These are phyloP conservation scores for Penicillium sp. DNA, from an alignment of 2,329 filamentous ascomycete genomes.

Conservation along the genomic window DNA sequence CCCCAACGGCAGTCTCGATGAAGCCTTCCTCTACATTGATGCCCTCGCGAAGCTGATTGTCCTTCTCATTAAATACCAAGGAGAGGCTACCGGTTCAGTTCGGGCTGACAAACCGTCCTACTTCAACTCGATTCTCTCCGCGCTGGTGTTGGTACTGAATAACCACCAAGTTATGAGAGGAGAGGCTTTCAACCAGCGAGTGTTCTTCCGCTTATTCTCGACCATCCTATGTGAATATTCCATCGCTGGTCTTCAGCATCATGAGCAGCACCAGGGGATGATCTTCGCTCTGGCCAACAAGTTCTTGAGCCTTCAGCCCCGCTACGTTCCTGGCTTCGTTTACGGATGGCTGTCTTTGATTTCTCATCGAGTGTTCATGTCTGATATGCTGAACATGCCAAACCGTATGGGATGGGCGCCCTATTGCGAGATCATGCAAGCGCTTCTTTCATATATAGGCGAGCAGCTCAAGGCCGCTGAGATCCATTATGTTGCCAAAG, in stretches of 20 bases:
- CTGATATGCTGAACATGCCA: slow-evolving; percentile 63
- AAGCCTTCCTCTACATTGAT: slow-evolving; percentile 63
- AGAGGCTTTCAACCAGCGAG: slow-evolving; percentile 76
- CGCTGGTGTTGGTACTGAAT: slow-evolving; percentile 76
- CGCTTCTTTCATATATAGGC: slow-evolving; percentile 66
- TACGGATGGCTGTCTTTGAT: slow-evolving; percentile 81
- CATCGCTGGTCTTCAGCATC: slow-evolving; percentile 51
- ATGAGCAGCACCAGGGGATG: slow-evolving; percentile 61
- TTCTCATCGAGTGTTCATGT: slow-evolving; percentile 78
- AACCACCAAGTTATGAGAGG: slow-evolving; percentile 76
- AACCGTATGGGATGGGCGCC: slow-evolving; percentile 67
- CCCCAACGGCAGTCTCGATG: slow-evolving; percentile 55
- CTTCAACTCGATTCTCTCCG: slow-evolving; percentile 68
- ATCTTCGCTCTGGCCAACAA: slow-evolving; percentile 65
- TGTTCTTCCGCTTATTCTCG: slow-evolving; percentile 87
- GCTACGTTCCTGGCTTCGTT: slow-evolving; percentile 71
- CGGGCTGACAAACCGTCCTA: slow-evolving; percentile 62
- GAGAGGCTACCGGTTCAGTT: slow-evolving; percentile 53
- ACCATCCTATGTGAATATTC: slow-evolving; percentile 72
- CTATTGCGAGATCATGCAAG: slow-evolving; percentile 67
- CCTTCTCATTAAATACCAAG: slow-evolving; percentile 66
- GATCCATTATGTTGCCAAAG: slow-evolving; percentile 64
- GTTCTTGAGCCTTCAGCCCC: slow-evolving; percentile 68
- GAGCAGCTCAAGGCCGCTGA: slow-evolving; percentile 71
- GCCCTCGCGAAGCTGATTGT: slow-evolving; percentile 75